Evolutionary conservation across 192 early-diverging fungal genomes (phyloP).

Genomic region (Umbelopsis sp.): DNA sequence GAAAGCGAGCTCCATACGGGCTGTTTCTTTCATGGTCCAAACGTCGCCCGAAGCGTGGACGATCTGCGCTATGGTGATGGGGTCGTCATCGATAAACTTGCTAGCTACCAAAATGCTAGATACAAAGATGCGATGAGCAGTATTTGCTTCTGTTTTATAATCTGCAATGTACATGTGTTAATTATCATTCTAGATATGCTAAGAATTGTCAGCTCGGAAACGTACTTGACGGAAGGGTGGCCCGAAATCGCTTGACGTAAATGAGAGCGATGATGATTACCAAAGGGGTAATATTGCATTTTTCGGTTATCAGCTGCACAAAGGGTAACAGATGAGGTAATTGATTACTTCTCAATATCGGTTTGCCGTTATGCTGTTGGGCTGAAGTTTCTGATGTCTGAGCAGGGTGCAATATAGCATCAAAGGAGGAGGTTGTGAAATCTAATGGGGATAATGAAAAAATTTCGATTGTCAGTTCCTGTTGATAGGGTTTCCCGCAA

Average conservation of each 20-base stretch:
- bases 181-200: neutral
- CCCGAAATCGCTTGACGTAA: constrained; percentile 42
- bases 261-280: constrained; percentile 42
- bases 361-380: neutral
- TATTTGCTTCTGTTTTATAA: constrained; percentile 40
- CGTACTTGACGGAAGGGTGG: constrained; percentile 36
- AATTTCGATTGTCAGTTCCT: neutral
- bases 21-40: constrained; percentile 46
- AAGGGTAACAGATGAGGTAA: constrained; percentile 42
- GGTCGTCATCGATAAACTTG: constrained; percentile 42
- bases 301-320: constrained; percentile 42
- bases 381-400: neutral
- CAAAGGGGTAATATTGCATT: constrained; percentile 34
- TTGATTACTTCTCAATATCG: constrained; percentile 23
- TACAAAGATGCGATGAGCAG: constrained; percentile 45
- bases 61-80: constrained; percentile 36
- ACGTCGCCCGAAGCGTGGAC: constrained; percentile 43
- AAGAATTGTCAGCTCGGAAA: neutral
- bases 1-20: constrained; percentile 42
- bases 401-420: constrained; percentile 39
- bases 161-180: constrained; percentile 20
- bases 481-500: neutral
- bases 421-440: constrained; percentile 43
- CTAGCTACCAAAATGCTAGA: constrained; percentile 43
- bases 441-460: constrained; percentile 16